Percentiles rank a stretch among this genome's conserved stretches.
Evolutionary conservation across 2,329 filamentous ascomycete genomes (phyloP).

Genomic region (Ophiostoma sp.): DNA sequence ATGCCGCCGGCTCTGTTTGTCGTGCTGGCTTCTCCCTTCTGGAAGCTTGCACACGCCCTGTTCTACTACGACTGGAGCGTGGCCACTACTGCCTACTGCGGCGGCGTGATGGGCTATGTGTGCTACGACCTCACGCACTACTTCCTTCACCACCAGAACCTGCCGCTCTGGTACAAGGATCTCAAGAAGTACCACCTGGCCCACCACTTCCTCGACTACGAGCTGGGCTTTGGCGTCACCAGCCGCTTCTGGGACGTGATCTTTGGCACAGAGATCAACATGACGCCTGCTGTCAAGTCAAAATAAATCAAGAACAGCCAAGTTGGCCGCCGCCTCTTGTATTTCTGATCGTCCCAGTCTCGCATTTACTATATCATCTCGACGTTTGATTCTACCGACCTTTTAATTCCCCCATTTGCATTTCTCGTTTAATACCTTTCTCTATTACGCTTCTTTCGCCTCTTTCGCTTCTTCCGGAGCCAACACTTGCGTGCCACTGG

Average conservation of each 20-base stretch:
- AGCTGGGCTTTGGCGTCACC: slow-evolving; percentile 95
- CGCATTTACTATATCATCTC: not conserved
- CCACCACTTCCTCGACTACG: slow-evolving; percentile 96
- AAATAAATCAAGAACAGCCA: slow-evolving; percentile 32
- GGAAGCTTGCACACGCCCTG: slow-evolving; percentile 76
- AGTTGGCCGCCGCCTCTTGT: slow-evolving; percentile 25
- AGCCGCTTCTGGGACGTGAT: slow-evolving; percentile 92
- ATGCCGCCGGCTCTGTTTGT: slow-evolving; percentile 92
- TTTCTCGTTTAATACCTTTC: slow-evolving; percentile 12
- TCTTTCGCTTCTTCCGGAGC: not conserved
- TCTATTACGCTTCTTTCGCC: not conserved
- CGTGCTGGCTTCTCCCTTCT: slow-evolving; percentile 80
- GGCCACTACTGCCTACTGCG: slow-evolving; percentile 73
- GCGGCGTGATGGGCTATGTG: slow-evolving; percentile 91
- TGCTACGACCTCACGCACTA: slow-evolving; percentile 98
- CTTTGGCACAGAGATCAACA: slow-evolving; percentile 76
- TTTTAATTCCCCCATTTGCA: not conserved
- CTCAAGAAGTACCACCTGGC: slow-evolving; percentile 97
- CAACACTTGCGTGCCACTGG: not conserved
- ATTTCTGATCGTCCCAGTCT: not conserved
- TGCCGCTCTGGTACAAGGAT: slow-evolving; percentile 81
- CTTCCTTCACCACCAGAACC: slow-evolving; percentile 92
- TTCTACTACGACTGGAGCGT: slow-evolving; percentile 83
- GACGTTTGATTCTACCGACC: slow-evolving; percentile 13
- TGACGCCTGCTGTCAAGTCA: slow-evolving; percentile 35